Evolutionary conservation across 768 basidiomycete species (phyloP).

Genomic region (Amanita exitialis): DNA sequence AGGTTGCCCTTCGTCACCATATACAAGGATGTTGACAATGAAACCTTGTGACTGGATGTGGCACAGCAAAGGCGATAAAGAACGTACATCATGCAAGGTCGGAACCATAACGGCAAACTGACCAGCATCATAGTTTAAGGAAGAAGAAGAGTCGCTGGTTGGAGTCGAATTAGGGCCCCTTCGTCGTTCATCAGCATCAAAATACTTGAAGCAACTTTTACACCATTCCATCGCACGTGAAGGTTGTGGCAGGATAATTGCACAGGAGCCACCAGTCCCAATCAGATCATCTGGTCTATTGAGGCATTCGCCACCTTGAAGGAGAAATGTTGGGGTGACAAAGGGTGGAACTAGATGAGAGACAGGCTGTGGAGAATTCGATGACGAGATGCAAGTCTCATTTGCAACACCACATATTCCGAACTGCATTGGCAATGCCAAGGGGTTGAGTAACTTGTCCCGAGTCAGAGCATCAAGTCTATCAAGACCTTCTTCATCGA

Average conservation of each 20-base stretch:
- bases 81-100: slow-evolving; percentile 19
- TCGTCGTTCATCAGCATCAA: not conserved
- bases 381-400: slow-evolving; percentile 21
- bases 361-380: slow-evolving; percentile 25
- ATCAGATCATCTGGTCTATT: not conserved
- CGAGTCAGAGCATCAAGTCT: slow-evolving; percentile 21
- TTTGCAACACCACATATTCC: slow-evolving; percentile 9
- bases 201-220: not conserved
- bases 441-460: slow-evolving; percentile 32
- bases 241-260: not conserved
- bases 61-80: slow-evolving; percentile 25
- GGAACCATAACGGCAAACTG: slow-evolving; percentile 27
- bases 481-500: slow-evolving; percentile 36
- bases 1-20: slow-evolving; percentile 13
- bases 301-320: slow-evolving; percentile 6
- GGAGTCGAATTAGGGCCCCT: not conserved
- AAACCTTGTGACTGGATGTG: slow-evolving; percentile 21
- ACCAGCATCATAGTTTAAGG: slow-evolving; percentile 8
- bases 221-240: not conserved
- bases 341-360: slow-evolving; percentile 55
- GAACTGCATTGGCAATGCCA: slow-evolving; percentile 20
- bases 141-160: not conserved
- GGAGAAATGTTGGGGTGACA: slow-evolving; percentile 27
- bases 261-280: not conserved
- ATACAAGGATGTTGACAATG: slow-evolving; percentile 20